Evolutionary conservation across 768 basidiomycete genomes (phyloP).

Genomic region (Russula abietina): DNA sequence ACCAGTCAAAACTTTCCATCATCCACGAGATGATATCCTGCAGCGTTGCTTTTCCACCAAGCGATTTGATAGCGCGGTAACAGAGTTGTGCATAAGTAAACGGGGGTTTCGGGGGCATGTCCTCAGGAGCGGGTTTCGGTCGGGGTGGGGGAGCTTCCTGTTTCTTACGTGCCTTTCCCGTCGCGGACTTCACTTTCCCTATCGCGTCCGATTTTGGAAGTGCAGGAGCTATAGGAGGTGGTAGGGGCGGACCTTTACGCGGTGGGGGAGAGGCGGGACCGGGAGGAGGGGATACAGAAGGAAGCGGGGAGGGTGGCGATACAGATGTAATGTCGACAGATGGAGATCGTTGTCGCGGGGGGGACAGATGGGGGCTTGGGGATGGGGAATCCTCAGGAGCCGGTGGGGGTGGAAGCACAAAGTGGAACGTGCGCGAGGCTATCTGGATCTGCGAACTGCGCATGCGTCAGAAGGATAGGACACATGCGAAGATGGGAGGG

Average conservation of each 20-base stretch:
- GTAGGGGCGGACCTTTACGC: conserved; percentile 42
- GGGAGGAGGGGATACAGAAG: conserved; percentile 68
- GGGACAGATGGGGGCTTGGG: conserved; percentile 68
- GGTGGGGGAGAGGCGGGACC: conserved; percentile 39
- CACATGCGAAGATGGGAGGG: not conserved
- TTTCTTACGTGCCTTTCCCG: conserved; percentile 17
- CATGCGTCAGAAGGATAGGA: conserved; percentile 25
- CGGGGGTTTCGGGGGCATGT: conserved; percentile 84
- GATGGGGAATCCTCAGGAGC: conserved; percentile 76
- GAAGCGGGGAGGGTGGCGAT: conserved; percentile 76
- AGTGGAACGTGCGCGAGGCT: conserved; percentile 93
- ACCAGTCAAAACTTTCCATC: conserved; percentile 83
- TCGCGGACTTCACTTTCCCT: conserved; percentile 21
- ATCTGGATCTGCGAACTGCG: conserved; percentile 91
- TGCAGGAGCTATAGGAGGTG: conserved; percentile 40
- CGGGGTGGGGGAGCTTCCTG: conserved; percentile 32
- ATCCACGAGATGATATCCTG: conserved; percentile 94
- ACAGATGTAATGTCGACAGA: conserved; percentile 69
- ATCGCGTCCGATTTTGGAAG: conserved; percentile 62
- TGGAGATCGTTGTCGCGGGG: conserved; percentile 59
- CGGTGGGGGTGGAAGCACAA: conserved; percentile 86
- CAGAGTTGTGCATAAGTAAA: conserved; percentile 91
- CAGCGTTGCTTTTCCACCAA: conserved; percentile 80
- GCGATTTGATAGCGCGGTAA: conserved; percentile 77
- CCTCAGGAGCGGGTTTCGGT: conserved; percentile 52